phyloP scores from a whole-genome alignment of 345 rosid genomes.

The Iberis pinnata region DNA sequence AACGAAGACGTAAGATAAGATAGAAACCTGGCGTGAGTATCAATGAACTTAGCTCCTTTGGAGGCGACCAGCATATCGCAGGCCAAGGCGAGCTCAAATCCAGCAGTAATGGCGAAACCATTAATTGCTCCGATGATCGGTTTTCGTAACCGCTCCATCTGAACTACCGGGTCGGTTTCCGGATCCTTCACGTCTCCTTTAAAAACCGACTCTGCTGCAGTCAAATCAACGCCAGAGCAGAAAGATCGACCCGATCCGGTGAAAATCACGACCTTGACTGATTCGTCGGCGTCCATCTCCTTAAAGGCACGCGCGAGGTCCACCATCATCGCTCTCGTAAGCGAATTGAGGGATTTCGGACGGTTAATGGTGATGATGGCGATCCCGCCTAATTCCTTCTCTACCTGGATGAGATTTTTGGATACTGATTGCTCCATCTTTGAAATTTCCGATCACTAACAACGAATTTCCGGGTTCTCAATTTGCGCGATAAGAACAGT shows the following conservation, averaged over 20 bases:
- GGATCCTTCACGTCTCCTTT: slow-evolving; percentile 88
- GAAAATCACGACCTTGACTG: slow-evolving; percentile 56
- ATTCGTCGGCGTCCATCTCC: slow-evolving; percentile 44
- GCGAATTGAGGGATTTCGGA: slow-evolving; percentile 80
- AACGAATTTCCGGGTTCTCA: background rate
- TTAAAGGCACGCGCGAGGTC: slow-evolving; percentile 61
- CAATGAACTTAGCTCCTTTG: slow-evolving; percentile 71
- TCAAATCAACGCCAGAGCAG: slow-evolving; percentile 88
- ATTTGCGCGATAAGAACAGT: no score
- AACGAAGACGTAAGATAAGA: slow-evolving; percentile 2
- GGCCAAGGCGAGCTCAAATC: slow-evolving; percentile 82
- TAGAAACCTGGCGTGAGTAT: slow-evolving; percentile 69
- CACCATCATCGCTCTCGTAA: slow-evolving; percentile 64
- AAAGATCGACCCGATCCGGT: slow-evolving; percentile 77
- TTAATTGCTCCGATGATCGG: slow-evolving; percentile 85
- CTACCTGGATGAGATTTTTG: slow-evolving; percentile 48
- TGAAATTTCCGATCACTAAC: background rate
- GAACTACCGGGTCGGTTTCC: slow-evolving; percentile 59
- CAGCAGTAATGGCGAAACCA: slow-evolving; percentile 86
- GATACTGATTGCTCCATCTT: slow-evolving; percentile 32
- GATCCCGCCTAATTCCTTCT: slow-evolving; percentile 53
- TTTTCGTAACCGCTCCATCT: slow-evolving; percentile 73
- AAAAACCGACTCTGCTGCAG: slow-evolving; percentile 76
- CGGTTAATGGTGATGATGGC: slow-evolving; percentile 75
- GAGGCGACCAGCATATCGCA: slow-evolving; percentile 79